Conservation (phyloP, 768 basidiomycete genomes). For the Pleurotus giganteus region DNA sequence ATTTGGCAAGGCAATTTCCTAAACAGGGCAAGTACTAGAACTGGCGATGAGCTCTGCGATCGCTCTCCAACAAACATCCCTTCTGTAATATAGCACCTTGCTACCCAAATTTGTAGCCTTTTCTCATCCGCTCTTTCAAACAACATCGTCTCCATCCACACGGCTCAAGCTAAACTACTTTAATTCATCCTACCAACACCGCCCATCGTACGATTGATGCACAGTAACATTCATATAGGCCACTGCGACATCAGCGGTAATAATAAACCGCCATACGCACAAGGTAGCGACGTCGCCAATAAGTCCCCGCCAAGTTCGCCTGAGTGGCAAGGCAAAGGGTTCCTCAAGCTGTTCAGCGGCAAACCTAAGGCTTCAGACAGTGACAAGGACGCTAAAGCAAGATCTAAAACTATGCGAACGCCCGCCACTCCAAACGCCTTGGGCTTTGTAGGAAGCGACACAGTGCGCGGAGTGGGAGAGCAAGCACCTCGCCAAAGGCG, state of each 20-base stretch:
- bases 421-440: not conserved
- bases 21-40: not conserved
- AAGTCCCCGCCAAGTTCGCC: not conserved
- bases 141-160: no score
- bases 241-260: not conserved
- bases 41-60: no score
- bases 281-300: not conserved
- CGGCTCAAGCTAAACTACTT: not conserved
- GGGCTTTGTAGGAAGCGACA: not conserved
- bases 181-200: no score
- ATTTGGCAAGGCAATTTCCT: not conserved
- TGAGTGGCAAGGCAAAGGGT: not conserved
- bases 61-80: no score
- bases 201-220: no score
- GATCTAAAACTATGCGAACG: not conserved
- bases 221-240: not conserved
- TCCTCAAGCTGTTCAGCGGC: not conserved
- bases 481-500: not conserved
- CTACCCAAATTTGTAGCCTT: not conserved
- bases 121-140: not conserved
- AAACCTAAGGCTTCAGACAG: not conserved
- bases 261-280: not conserved
- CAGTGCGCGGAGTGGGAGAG: not conserved
- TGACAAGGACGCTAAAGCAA: not conserved
- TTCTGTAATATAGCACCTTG: not conserved